Evolutionary conservation across 306 rosid species (phyloP).

Genomic region (Vigna radiata): DNA sequence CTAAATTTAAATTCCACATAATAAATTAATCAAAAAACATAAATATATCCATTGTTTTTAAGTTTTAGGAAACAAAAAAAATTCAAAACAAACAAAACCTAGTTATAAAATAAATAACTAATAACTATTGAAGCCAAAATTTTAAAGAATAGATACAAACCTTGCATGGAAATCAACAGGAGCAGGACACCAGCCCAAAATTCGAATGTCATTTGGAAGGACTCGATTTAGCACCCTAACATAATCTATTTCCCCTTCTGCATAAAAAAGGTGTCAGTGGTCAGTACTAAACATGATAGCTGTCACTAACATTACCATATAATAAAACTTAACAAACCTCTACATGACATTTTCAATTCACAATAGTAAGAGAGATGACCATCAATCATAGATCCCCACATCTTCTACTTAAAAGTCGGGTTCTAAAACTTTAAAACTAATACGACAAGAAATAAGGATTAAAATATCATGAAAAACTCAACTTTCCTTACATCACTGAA

Average conservation of each 20-base stretch:
- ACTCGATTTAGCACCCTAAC: conserved; percentile 88
- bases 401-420: not conserved
- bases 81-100: not conserved
- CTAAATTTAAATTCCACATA: not conserved
- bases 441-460: not conserved
- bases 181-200: conserved; percentile 87
- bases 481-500: not conserved
- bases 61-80: not conserved
- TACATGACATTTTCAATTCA: not conserved
- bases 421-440: not conserved
- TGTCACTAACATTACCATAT: not conserved
- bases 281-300: not conserved
- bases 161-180: conserved; percentile 91
- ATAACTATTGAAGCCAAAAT: conserved; percentile 9
- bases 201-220: conserved; percentile 84
- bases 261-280: conserved; percentile 7
- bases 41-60: not conserved
- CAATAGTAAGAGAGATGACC: not conserved
- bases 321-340: not conserved
- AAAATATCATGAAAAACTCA: conserved; percentile 2
- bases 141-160: conserved; percentile 56
- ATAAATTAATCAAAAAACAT: not conserved
- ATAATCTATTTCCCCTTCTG: conserved; percentile 89
- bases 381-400: not conserved
- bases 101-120: not conserved